Base-by-base conservation (phyloP, 345 rosid species). In the Rhizophora apiculata region DNA sequence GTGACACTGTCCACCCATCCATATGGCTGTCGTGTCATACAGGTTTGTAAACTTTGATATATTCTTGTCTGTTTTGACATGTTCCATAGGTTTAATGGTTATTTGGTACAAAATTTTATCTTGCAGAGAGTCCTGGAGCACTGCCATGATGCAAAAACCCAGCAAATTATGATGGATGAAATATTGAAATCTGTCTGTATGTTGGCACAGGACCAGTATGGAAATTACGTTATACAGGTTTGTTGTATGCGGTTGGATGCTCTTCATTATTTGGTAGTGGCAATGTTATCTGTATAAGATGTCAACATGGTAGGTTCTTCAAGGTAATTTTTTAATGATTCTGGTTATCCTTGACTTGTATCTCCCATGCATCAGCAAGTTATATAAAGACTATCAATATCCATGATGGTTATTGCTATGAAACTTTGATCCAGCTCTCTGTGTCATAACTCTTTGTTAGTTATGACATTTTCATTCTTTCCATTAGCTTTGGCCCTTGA, bases 161-260 rank as follows among this genome's bases (percentile, higher is more conserved):
- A 88, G 80, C 82, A 68, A n/a, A 84, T 86, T 75, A 86, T 95
- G 83, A 95, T 95, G 99, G 90, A 86, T 68, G 96, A 90, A 76
- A 82, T 95, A 54, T 62, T 95, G 76, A 81, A 67, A 24, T 87
- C 94, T 67, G 98, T 95, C 73, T 84, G 92, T 74, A 86, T 88
- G 96, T 65, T 95, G 81, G 98, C 99, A 37, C 96, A 95, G 67
- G 99, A 95, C 76, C 99, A 92, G 67, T 95, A 95, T 73, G 99
- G 98, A 64, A 95, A 95, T 78, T 95, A 95, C 77, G 99, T 95
- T 71, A 86, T 95, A 68, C 99, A 95, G 99, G 99, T 95, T 76
- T 75, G 93, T 78, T 61, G 2, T 68, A 1, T 60, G 30, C 30
- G 7, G 6, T 7, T n/a, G 55, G 20, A 20, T 61, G 13, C 36